Conservation (phyloP, 257 asterid species). For the Pogostemon cablin region DNA sequence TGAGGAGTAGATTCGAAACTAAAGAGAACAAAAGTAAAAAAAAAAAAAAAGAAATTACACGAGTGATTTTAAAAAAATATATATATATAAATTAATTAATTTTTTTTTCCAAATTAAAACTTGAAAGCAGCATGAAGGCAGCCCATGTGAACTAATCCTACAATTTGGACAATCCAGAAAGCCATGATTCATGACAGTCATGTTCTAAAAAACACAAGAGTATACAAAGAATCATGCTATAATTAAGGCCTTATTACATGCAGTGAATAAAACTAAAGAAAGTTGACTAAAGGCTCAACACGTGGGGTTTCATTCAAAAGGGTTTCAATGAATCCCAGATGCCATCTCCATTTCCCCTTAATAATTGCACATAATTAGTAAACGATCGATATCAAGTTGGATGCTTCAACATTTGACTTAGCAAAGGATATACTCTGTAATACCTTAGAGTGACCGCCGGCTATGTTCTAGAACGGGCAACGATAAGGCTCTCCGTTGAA, state of each 20-base stretch:
- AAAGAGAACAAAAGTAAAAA: not conserved
- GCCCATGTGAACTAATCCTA: slow-evolving; percentile 23
- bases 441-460: slow-evolving; percentile 21
- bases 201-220: not conserved
- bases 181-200: slow-evolving; percentile 34
- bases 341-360: slow-evolving; percentile 20
- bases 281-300: slow-evolving; percentile 19
- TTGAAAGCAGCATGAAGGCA: slow-evolving; percentile 24
- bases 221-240: slow-evolving; percentile 10
- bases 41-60: not conserved
- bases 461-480: not conserved
- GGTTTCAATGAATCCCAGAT: slow-evolving; percentile 16
- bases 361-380: not conserved
- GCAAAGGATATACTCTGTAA: slow-evolving; percentile 13
- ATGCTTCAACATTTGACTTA: slow-evolving; percentile 23
- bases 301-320: not conserved
- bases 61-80: not conserved
- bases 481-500: not conserved
- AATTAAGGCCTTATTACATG: not conserved
- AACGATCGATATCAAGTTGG: slow-evolving; percentile 12
- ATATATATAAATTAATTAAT: not conserved
- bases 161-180: slow-evolving; percentile 26
- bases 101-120: not conserved
- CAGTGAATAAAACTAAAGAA: not conserved
- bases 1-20: too few species aligned